These are phyloP conservation scores for Dentiscutata heterogama DNA, from an alignment of 371 early-diverging fungal genomes.

Conservation along the genomic window DNA sequence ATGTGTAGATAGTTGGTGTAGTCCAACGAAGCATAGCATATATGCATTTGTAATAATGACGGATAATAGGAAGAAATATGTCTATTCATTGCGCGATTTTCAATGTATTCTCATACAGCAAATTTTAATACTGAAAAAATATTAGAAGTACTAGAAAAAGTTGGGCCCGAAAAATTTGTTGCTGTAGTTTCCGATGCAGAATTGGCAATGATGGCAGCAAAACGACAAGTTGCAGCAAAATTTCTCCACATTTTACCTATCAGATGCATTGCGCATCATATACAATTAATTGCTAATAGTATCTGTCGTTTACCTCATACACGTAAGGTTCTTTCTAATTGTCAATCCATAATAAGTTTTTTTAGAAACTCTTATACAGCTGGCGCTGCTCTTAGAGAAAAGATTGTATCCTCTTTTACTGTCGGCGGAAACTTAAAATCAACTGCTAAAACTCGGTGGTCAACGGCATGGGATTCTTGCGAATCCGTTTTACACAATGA, in stretches of 20 bases:
- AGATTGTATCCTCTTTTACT: background rate
- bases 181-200: background rate
- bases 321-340: background rate
- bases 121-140: background rate
- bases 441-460: background rate
- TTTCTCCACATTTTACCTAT: background rate
- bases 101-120: background rate
- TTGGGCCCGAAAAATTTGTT: background rate
- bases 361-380: slow-evolving; percentile 5
- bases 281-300: slow-evolving; percentile 15
- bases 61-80: background rate
- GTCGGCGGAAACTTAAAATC: background rate
- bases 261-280: background rate
- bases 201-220: slow-evolving; percentile 3
- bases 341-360: background rate
- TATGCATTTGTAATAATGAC: slow-evolving; percentile 6
- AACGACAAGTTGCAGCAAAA: background rate
- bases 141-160: background rate
- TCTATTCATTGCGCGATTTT: background rate
- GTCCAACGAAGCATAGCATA: background rate
- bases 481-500: background rate
- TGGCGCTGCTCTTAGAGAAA: background rate
- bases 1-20: slow-evolving; percentile 20
- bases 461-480: slow-evolving; percentile 17
- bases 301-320: background rate